These are phyloP conservation scores for Cucumis melo DNA, from an alignment of 306 rosid genomes.

Conservation along the genomic window DNA sequence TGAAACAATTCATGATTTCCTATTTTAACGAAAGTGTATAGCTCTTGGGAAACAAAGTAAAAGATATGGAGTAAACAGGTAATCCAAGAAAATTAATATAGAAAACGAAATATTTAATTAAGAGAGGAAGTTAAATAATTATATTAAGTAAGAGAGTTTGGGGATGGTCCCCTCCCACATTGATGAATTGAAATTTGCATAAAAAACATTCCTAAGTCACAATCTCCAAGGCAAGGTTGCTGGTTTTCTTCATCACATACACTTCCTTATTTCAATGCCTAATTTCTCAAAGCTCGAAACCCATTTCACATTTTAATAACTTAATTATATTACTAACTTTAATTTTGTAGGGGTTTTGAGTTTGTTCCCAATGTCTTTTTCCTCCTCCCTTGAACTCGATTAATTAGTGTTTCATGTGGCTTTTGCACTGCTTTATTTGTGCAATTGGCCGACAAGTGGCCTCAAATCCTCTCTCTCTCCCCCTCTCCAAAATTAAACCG, in stretches of 20 bases:
- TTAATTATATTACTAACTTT: background rate
- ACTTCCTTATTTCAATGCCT: conserved; percentile 19
- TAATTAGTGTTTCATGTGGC: conserved; percentile 9
- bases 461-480: conserved; percentile 15
- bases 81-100: background rate
- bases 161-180: conserved; percentile 46
- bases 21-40: background rate
- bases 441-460: conserved; percentile 44
- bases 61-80: background rate
- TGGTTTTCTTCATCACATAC: conserved; percentile 10
- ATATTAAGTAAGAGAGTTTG: no score
- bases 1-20: no score
- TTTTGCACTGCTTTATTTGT: conserved; percentile 11
- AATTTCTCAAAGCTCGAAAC: conserved; percentile 16
- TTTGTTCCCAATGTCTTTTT: conserved; percentile 17
- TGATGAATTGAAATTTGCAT: conserved; percentile 13
- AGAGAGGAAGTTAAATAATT: no score
- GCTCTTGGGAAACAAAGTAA: background rate
- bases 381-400: background rate
- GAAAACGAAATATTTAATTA: no score
- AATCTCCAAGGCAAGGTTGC: conserved; percentile 9
- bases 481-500: background rate
- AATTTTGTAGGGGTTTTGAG: background rate
- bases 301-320: conserved; percentile 3
- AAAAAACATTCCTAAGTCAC: conserved; percentile 35